Percentiles rank a stretch among this genome's conserved stretches.
phyloP scores from a whole-genome alignment of 768 basidiomycete species.

The Boletus vermiculosoides region DNA sequence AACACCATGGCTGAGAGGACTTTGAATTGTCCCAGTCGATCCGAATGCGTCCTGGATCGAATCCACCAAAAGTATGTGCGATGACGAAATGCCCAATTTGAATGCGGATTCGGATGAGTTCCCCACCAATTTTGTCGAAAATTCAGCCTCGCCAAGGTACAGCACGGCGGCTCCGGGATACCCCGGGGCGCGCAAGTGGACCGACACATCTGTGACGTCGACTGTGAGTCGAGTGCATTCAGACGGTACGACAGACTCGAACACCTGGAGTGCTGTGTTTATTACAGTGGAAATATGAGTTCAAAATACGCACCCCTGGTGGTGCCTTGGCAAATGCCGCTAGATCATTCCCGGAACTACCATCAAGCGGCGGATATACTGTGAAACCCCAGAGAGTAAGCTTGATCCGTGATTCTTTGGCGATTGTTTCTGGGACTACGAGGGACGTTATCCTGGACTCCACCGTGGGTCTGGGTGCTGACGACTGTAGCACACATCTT shows the following conservation, averaged over 20 bases:
- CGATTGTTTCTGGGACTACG: conserved; percentile 52
- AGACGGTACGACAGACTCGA: conserved; percentile 89
- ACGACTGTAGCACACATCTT: conserved; percentile 35
- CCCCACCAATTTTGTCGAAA: conserved; percentile 72
- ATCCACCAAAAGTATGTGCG: conserved; percentile 56
- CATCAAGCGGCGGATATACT: conserved; percentile 57
- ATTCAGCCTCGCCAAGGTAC: conserved; percentile 62
- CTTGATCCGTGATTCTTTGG: conserved; percentile 79
- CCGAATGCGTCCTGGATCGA: conserved; percentile 40
- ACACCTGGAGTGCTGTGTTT: conserved; percentile 50
- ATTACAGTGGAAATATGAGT: conserved; percentile 1
- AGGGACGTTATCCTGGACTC: conserved; percentile 69
- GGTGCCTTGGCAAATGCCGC: conserved; percentile 72
- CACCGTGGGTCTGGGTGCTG: conserved; percentile 48
- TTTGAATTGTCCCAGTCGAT: conserved; percentile 18
- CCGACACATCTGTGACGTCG: conserved; percentile 62
- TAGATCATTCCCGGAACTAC: conserved; percentile 63
- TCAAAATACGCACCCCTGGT: conserved; percentile 66
- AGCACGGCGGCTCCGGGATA: conserved; percentile 66
- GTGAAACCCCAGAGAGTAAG: conserved; percentile 64
- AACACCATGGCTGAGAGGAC: conserved; percentile 34
- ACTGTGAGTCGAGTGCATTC: conserved; percentile 78
- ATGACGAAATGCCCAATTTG: conserved; percentile 44
- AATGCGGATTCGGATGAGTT: conserved; percentile 58
- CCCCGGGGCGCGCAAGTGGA: conserved; percentile 56